Conservation (phyloP, 345 rosid genomes). For the Sonneratia caseolaris region DNA sequence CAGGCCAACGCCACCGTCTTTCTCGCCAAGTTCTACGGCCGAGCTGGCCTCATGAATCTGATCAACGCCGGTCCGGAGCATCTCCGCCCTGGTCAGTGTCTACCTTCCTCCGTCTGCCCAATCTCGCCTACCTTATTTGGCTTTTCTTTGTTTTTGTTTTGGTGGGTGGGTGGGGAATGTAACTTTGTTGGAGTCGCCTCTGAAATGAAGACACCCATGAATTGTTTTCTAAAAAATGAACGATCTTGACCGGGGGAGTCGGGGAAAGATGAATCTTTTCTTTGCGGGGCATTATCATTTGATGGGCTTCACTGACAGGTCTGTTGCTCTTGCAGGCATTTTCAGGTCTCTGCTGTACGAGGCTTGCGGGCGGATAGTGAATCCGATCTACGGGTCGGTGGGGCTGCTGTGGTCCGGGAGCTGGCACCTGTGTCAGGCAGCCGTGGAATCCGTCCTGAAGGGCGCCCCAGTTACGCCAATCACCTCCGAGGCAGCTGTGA, state of each 20-base stretch:
- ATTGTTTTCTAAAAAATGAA: not conserved
- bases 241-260: not conserved
- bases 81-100: slow-evolving; percentile 72
- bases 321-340: slow-evolving; percentile 38
- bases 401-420: slow-evolving; percentile 88
- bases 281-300: not conserved
- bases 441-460: slow-evolving; percentile 83
- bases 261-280: not conserved
- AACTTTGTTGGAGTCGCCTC: too few relatives aligned
- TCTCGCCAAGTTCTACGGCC: slow-evolving; percentile 93
- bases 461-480: slow-evolving; percentile 76
- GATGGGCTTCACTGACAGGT: not conserved
- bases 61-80: slow-evolving; percentile 91
- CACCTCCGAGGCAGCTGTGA: slow-evolving; percentile 55
- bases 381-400: slow-evolving; percentile 93
- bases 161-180: too few relatives aligned
- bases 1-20: slow-evolving; percentile 97
- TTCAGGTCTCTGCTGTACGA: slow-evolving; percentile 91
- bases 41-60: slow-evolving; percentile 95
- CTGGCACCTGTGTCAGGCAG: slow-evolving; percentile 95
- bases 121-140: not conserved
- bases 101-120: not conserved
- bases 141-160: too few relatives aligned
- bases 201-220: not conserved
- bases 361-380: slow-evolving; percentile 94